phyloP scores from a whole-genome alignment of 2,329 filamentous ascomycete species.

The Xylaria sp. region DNA sequence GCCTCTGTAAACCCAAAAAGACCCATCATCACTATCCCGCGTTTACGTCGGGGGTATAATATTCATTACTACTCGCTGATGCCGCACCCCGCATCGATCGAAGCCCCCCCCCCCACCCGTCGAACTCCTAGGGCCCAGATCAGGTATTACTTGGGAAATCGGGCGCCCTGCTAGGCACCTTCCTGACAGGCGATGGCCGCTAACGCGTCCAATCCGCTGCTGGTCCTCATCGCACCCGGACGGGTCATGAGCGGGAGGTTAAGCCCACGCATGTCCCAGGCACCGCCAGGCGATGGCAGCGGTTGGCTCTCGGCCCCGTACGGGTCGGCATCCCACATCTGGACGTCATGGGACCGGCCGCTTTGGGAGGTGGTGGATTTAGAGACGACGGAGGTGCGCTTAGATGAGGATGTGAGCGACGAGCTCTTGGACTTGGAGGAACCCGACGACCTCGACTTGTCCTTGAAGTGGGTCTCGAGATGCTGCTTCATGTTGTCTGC shows the following conservation, averaged over 20 bases:
- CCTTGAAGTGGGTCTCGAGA: constrained; percentile 73
- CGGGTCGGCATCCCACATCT: constrained; percentile 47
- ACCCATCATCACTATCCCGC: constrained; percentile 12
- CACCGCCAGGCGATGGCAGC: constrained; percentile 43
- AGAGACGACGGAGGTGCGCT: constrained; percentile 37
- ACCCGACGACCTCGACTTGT: constrained; percentile 52
- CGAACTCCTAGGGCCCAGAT: not conserved
- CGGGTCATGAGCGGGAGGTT: constrained; percentile 49
- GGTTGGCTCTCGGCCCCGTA: constrained; percentile 38
- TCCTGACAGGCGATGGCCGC: constrained; percentile 59
- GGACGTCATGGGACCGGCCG: constrained; percentile 35
- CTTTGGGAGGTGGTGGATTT: constrained; percentile 38
- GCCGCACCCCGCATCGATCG: constrained; percentile 4
- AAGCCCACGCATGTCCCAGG: constrained; percentile 53
- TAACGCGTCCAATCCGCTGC: constrained; percentile 57
- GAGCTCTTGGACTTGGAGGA: constrained; percentile 40
- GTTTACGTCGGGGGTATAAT: constrained; percentile 8
- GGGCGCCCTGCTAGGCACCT: constrained; percentile 33
- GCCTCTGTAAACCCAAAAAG: constrained; percentile 22
- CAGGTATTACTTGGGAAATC: not conserved
- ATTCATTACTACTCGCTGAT: constrained; percentile 21
- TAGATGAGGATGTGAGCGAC: constrained; percentile 30
- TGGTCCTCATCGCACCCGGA: constrained; percentile 47
- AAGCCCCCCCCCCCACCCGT: too few relatives aligned
- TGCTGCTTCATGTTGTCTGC: constrained; percentile 90